These are phyloP conservation scores for Macadamia integrifolia DNA, from an alignment of 164 flowering plant genomes.

Conservation along the genomic window DNA sequence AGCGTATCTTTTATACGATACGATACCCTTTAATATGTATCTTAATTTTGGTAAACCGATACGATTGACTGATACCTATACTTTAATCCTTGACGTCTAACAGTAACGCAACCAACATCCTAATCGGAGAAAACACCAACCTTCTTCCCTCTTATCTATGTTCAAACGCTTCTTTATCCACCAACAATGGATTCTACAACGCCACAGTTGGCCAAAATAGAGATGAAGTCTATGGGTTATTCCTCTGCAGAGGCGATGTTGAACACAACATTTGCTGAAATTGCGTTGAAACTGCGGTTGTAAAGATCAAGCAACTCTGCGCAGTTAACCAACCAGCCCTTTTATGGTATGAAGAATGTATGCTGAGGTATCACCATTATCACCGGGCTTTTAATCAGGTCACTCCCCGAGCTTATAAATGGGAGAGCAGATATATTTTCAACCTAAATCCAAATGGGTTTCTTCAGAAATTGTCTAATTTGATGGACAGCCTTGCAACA, in stretches of 20 bases:
- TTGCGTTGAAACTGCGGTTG: slow-evolving; percentile 15
- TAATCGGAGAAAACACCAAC: slow-evolving; percentile 16
- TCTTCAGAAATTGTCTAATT: not conserved
- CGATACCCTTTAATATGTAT: too few relatives aligned
- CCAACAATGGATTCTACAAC: slow-evolving; percentile 16
- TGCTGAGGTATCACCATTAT: slow-evolving; percentile 21
- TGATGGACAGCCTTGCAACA: not conserved
- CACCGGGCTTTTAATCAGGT: not conserved
- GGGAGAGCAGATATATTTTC: not conserved
- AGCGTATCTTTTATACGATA: too few relatives aligned
- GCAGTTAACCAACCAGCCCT: slow-evolving; percentile 14
- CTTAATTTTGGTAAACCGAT: too few relatives aligned
- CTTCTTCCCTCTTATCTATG: slow-evolving; percentile 10
- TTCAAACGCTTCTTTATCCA: not conserved
- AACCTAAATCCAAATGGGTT: not conserved
- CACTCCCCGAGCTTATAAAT: not conserved
- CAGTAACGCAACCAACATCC: slow-evolving; percentile 2
- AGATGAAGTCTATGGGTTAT: slow-evolving; percentile 12
- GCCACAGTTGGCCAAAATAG: slow-evolving; percentile 7
- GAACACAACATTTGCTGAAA: slow-evolving; percentile 5
- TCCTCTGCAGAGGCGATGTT: slow-evolving; percentile 28
- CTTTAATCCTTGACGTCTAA: too few relatives aligned
- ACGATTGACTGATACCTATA: too few relatives aligned
- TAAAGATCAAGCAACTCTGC: slow-evolving; percentile 7
- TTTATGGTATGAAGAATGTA: slow-evolving; percentile 20